Conservation (phyloP, 257 asterid species). For the Thymus quinquecostatus region DNA sequence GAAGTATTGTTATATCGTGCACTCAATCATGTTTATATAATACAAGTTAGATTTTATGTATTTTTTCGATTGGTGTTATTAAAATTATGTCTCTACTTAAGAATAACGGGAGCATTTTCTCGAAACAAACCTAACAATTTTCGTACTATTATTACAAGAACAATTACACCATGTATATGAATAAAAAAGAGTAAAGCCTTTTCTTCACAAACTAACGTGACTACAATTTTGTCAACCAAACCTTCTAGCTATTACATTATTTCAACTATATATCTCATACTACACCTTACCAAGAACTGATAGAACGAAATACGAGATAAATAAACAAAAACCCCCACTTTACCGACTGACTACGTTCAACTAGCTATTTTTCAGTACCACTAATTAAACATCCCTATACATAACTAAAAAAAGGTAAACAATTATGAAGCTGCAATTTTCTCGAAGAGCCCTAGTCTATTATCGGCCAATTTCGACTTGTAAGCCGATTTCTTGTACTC, state of each 20-base stretch:
- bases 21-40: slow-evolving; percentile 6
- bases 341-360: not conserved
- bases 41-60: slow-evolving; percentile 6
- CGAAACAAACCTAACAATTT: not conserved
- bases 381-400: slow-evolving; percentile 19
- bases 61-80: not conserved
- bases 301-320: not conserved
- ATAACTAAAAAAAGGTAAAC: not conserved
- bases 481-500: slow-evolving; percentile 65
- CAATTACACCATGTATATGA: not conserved
- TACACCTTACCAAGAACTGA: not conserved
- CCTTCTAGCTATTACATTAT: not conserved
- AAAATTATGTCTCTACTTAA: not conserved
- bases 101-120: not conserved
- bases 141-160: slow-evolving; percentile 20
- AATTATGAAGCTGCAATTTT: slow-evolving; percentile 52
- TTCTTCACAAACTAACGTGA: not conserved
- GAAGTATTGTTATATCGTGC: slow-evolving; percentile 25
- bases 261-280: not conserved
- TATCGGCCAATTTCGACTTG: slow-evolving; percentile 56
- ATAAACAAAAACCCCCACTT: not conserved
- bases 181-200: not conserved
- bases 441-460: slow-evolving; percentile 57
- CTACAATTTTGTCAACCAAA: not conserved
- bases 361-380: not conserved